Evolutionary conservation across 2,329 filamentous ascomycete species (phyloP), one percentile per base, ranked within the genome.

Genomic region (Ploettnerulaceae sp.): DNA sequence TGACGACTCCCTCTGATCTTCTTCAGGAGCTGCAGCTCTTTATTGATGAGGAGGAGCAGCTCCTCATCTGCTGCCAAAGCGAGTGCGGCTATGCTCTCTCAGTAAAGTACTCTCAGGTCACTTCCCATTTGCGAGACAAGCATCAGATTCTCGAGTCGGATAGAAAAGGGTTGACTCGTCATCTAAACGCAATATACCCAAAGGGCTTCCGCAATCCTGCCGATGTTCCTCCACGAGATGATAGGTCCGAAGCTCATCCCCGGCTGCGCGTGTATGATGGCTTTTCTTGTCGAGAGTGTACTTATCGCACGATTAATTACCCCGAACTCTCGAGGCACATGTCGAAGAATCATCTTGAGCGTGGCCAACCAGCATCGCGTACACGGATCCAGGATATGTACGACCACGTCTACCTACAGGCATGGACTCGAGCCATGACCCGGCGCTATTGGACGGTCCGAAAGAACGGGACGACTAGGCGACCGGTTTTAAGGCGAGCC

Each of bases 101-200:
- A 17, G 26, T 46, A n/a, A 17, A 21, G 12, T 18, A 17, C 17
- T 47, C 44, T 7, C 35, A 40, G 25, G 35, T 40, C n/a, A 40
- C 36, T 31, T 40, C 36, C 14, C 26, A 47, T 26, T 28, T 47
- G 5, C n/a, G 35, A 17, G 29, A 41, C 7, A 47, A 47, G 18
- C 36, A 47, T 28, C 14, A 29, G 41, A 21, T 45, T 21, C 5
- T 2, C 20, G 12, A 34, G 31, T 25, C 17, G 15, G 28, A 34
- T 18, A 17, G 28, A 29, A 34, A 21, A 15, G 29, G 29, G 28
- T 12, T 47, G 3, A 47, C 45, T 25, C 18, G 31, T 22, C 20
- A 41, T 22, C 8, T 47, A 6, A 42, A 7, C 8, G 5, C 18
- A 15, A 14, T 35, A 3, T 41, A 47, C 15, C 28, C 45, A 5